Base-by-base conservation (phyloP, 1,284 basidiomycete species). In the Coniferiporia weirii region DNA sequence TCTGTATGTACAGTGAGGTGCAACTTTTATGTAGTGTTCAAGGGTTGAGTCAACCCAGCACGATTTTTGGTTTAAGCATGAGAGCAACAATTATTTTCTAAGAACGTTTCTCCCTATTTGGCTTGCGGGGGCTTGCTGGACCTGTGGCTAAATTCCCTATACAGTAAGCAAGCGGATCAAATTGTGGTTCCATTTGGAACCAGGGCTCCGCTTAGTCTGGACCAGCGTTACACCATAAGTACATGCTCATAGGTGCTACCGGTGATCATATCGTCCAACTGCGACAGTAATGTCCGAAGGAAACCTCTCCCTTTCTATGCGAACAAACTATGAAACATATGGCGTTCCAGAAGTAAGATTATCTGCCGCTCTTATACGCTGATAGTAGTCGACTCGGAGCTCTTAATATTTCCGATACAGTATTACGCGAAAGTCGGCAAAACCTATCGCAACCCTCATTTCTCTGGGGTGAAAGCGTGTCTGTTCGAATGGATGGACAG, bases 381-480 rank as follows among this genome's bases (percentile, higher is more conserved):
- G 20, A 43, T n/a, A 13, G 48, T n/a, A n/a, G n/a, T n/a, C n/a
- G n/a, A n/a, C n/a, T n/a, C 45, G 34, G 38, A 27, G 5, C 27
- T 27, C n/a, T 17, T 10, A n/a, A 47, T 22, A 3, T 46, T 27
- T 49, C 13, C n/a, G 12, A 27, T 48, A 44, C 57, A 80, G 78
- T 80, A 80, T 61, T 75, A 74, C 62, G 71, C 69, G 56, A 72
- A 81, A 72, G 84, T 87, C 1, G 80, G 81, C 12, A 72, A 80
- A 17, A 81, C 79, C 8, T 89, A 89, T 69, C 80, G 86, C 20
- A 90, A 89, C 65, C 86, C 87, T 0, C 87, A 89, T 70, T 88
- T 82, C 63, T 82, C 82, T 0, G 86, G 84, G 2, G 77, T 89
- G 52, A 78, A 82, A 62, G 79, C 77, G 38, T 83, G 82, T 63